Evolutionary conservation across 148 eudicot genomes (phyloP).

Genomic region (Cornus suecica): DNA sequence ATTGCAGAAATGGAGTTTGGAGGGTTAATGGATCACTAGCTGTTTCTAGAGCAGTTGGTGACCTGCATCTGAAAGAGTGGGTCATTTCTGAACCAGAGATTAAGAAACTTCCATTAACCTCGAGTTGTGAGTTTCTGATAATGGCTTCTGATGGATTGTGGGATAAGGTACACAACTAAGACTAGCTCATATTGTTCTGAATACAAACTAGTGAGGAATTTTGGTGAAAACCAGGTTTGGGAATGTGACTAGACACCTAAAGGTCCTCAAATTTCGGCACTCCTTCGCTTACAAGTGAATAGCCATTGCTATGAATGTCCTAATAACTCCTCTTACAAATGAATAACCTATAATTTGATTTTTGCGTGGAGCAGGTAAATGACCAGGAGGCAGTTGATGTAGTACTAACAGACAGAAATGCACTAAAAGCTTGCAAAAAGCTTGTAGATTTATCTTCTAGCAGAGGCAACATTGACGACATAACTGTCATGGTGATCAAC

Average conservation of each 20-base stretch:
- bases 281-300: too few species aligned
- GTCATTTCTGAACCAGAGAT: constrained; percentile 62
- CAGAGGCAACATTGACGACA: not conserved
- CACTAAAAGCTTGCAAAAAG: constrained; percentile 26
- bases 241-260: too few species aligned
- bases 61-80: constrained; percentile 52
- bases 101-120: constrained; percentile 12
- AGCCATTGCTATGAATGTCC: too few species aligned
- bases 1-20: constrained; percentile 46
- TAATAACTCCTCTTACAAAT: too few species aligned
- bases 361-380: constrained; percentile 14
- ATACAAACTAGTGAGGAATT: too few species aligned
- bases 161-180: constrained; percentile 40
- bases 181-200: too few species aligned
- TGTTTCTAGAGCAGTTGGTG: constrained; percentile 75
- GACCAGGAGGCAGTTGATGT: constrained; percentile 36
- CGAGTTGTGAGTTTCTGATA: constrained; percentile 43
- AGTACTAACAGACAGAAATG: constrained; percentile 9
- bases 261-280: too few species aligned
- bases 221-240: too few species aligned
- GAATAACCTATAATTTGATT: too few species aligned
- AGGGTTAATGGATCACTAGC: constrained; percentile 65
- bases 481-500: too few species aligned
- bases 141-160: constrained; percentile 61
- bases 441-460: constrained; percentile 19